A percentile compares a stretch with the other conserved stretches of the same genome.
Conservation (phyloP, 345 rosid species). For the Theobroma cacao region DNA sequence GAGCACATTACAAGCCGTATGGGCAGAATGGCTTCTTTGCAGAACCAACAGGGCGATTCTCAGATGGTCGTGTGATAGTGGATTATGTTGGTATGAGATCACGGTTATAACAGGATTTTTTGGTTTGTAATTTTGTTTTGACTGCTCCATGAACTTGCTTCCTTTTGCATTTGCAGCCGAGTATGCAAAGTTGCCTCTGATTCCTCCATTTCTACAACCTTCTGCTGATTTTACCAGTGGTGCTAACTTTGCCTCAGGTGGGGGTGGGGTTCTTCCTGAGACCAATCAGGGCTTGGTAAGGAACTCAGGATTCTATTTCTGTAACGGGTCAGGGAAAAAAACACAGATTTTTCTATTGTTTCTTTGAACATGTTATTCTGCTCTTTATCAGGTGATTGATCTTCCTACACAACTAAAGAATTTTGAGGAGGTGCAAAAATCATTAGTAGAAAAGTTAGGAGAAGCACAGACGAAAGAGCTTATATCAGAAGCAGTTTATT, state of each 20-base stretch:
- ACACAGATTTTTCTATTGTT: not conserved
- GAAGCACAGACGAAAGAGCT: slow-evolving; percentile 26
- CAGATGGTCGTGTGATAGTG: slow-evolving; percentile 49
- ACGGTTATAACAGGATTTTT: not conserved
- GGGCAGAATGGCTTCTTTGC: slow-evolving; percentile 39
- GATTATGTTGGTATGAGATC: slow-evolving; percentile 45
- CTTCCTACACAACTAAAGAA: slow-evolving; percentile 39
- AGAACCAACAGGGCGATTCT: slow-evolving; percentile 49
- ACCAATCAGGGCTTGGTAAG: slow-evolving; percentile 45
- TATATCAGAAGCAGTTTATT: slow-evolving; percentile 49
- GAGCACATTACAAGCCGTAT: slow-evolving; percentile 43
- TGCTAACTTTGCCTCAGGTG: slow-evolving; percentile 54
- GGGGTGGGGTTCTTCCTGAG: slow-evolving; percentile 51
- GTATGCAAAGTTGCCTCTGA: slow-evolving; percentile 47
- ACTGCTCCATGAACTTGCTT: not conserved
- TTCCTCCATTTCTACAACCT: slow-evolving; percentile 44
- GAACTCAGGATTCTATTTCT: not conserved
- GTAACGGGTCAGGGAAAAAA: not conserved
- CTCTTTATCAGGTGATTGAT: slow-evolving; percentile 35
- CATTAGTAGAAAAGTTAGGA: slow-evolving; percentile 37
- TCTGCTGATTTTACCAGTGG: slow-evolving; percentile 34
- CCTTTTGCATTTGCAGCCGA: slow-evolving; percentile 26
- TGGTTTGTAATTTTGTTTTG: not conserved
- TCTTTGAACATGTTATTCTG: not conserved
- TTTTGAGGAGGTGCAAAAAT: slow-evolving; percentile 33